A percentile compares a stretch with the other conserved stretches of the same genome.
Conservation (phyloP, 768 basidiomycete genomes). For the Lactifluus echinatus region DNA sequence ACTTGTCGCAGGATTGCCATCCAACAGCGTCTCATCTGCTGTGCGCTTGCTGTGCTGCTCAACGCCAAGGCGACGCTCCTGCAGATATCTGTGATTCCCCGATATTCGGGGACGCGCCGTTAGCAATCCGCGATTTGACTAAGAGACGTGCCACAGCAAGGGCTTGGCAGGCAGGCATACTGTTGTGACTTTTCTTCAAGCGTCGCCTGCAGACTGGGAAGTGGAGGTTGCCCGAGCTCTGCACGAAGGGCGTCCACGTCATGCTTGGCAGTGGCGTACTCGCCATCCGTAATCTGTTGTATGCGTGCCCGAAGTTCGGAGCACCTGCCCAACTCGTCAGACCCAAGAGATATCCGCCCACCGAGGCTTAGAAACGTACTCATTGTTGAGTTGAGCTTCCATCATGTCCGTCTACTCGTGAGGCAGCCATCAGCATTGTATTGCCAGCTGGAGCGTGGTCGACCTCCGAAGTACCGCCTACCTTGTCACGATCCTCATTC, state of each 20-base stretch:
- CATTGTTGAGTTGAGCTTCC: conserved; percentile 57
- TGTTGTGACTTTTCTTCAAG: conserved; percentile 59
- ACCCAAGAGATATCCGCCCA: conserved; percentile 1
- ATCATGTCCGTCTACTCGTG: conserved; percentile 51
- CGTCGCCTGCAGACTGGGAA: conserved; percentile 63
- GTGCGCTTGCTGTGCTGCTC: conserved; percentile 23
- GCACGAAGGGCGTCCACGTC: conserved; percentile 70
- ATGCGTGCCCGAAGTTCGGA: conserved; percentile 61
- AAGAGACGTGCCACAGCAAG: neutral
- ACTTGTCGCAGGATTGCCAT: conserved; percentile 20
- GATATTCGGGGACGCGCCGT: neutral
- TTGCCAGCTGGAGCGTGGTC: neutral
- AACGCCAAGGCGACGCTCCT: conserved; percentile 27
- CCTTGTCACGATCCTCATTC: conserved; percentile 78
- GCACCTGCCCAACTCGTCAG: conserved; percentile 37
- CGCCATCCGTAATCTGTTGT: conserved; percentile 56
- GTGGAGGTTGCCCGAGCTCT: conserved; percentile 67
- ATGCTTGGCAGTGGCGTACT: conserved; percentile 62
- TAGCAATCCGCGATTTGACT: neutral
- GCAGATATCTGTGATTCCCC: conserved; percentile 24
- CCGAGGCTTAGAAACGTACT: conserved; percentile 36
- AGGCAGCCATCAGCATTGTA: neutral
- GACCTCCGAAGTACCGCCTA: conserved; percentile 12
- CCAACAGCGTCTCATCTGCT: conserved; percentile 21
- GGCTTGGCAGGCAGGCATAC: conserved; percentile 32